phyloP scores from a whole-genome alignment of 2,329 filamentous ascomycete genomes.

The Penicillium griseofulvum region DNA sequence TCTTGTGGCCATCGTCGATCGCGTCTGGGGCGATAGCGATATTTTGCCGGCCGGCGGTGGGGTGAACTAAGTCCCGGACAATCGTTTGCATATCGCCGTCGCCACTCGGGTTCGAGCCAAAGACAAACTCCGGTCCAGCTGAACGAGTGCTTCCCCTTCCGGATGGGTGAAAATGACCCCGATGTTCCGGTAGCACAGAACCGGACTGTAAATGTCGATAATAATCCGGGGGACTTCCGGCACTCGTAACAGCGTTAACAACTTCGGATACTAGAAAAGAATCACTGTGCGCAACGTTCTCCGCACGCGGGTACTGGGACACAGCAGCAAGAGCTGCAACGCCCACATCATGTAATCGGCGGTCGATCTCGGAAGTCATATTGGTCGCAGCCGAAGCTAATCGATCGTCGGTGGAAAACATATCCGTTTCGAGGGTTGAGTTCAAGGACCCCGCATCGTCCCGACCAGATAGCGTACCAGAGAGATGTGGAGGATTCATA shows the following conservation, averaged over 20 bases:
- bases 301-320: conserved; percentile 26
- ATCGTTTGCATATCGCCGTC: conserved; percentile 19
- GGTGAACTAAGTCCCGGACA: conserved; percentile 20
- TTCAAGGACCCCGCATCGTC: conserved; percentile 5
- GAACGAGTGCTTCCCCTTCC: not conserved
- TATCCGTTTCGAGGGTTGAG: not conserved
- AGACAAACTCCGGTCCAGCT: conserved; percentile 19
- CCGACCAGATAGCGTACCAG: not conserved
- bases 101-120: not conserved
- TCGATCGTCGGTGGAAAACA: not conserved
- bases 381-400: not conserved
- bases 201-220: not conserved
- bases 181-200: conserved; percentile 1
- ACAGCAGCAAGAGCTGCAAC: conserved; percentile 32
- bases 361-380: conserved; percentile 20
- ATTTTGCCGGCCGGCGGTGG: conserved; percentile 13
- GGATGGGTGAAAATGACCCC: not conserved
- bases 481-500: conserved; percentile 17
- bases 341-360: conserved; percentile 21
- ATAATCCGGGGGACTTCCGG: not conserved
- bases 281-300: conserved; percentile 16
- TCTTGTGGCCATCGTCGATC: conserved; percentile 13
- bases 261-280: conserved; percentile 26
- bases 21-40: conserved; percentile 22
- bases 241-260: conserved; percentile 28